Percentiles rank a stretch among this genome's conserved stretches.
Evolutionary conservation across 345 rosid species (phyloP).

Genomic region (Litchi chinensis): DNA sequence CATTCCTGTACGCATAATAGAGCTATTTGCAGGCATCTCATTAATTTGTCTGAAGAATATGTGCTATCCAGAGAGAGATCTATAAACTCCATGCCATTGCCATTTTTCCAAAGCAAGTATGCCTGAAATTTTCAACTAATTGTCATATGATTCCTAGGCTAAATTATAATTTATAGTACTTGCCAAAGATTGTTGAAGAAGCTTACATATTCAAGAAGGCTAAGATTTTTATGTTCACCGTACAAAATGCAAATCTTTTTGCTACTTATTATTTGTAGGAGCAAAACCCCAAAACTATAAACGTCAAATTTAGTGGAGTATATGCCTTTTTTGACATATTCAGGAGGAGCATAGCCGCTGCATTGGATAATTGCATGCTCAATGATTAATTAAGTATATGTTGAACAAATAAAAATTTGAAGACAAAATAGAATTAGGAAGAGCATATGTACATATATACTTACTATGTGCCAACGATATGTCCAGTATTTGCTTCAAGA

Average conservation of each 20-base stretch:
- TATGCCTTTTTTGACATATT: constrained; percentile 15
- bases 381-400: too few species aligned
- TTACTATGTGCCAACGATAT: constrained; percentile 51
- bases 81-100: background rate
- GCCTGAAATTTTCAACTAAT: background rate
- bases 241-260: background rate
- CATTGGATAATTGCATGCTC: background rate
- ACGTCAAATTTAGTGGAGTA: constrained; percentile 11
- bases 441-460: background rate
- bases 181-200: background rate
- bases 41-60: background rate
- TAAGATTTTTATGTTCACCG: background rate
- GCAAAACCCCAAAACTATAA: constrained; percentile 15
- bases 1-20: constrained; percentile 2
- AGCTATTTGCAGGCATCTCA: constrained; percentile 12
- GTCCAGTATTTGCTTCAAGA: constrained; percentile 29
- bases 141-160: background rate
- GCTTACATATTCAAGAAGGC: constrained; percentile 21
- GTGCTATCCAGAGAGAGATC: background rate
- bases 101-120: background rate
- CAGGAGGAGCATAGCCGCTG: constrained; percentile 20
- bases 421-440: background rate
- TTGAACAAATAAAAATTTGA: background rate
- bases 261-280: constrained; percentile 12
- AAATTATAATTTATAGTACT: too few species aligned